phyloP scores from a whole-genome alignment of 2,329 filamentous ascomycete species.

The Botrytis sinoallii region DNA sequence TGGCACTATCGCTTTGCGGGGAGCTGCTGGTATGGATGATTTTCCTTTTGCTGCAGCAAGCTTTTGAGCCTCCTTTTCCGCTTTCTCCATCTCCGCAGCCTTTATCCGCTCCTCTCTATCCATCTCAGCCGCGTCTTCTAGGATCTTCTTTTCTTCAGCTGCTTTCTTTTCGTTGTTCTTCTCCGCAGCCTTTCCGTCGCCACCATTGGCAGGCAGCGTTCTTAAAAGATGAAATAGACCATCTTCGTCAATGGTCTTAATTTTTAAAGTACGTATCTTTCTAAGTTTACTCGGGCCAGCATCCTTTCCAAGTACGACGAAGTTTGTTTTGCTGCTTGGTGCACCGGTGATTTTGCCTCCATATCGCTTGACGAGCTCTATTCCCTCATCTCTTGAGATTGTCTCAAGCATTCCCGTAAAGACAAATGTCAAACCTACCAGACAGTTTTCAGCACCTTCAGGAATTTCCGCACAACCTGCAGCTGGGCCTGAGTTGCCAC shows the following conservation, averaged over 20 bases:
- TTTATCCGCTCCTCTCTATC: constrained; percentile 71
- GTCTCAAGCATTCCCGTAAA: constrained; percentile 86
- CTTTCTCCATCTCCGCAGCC: constrained; percentile 52
- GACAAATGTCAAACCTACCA: constrained; percentile 86
- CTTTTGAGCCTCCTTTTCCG: constrained; percentile 40
- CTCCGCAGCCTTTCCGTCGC: constrained; percentile 81
- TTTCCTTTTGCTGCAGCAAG: constrained; percentile 37
- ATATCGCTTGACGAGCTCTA: constrained; percentile 84
- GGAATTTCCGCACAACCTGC: constrained; percentile 70
- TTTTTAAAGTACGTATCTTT: constrained; percentile 73
- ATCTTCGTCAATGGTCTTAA: constrained; percentile 93
- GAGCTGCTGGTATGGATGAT: constrained; percentile 39
- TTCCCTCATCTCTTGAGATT: constrained; percentile 79
- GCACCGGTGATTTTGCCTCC: constrained; percentile 84
- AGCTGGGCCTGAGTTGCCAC: constrained; percentile 58
- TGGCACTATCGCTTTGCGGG: constrained; percentile 40
- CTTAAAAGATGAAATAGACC: constrained; percentile 86
- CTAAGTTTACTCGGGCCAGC: constrained; percentile 90
- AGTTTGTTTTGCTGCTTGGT: constrained; percentile 91
- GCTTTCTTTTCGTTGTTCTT: constrained; percentile 82
- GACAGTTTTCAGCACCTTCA: constrained; percentile 80
- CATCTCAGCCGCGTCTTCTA: constrained; percentile 78
- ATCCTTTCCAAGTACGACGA: constrained; percentile 85
- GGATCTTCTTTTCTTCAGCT: constrained; percentile 79
- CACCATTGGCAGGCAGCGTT: constrained; percentile 77